Conservation (phyloP, 139 green algal genomes). For the Picocystis salinarum region DNA sequence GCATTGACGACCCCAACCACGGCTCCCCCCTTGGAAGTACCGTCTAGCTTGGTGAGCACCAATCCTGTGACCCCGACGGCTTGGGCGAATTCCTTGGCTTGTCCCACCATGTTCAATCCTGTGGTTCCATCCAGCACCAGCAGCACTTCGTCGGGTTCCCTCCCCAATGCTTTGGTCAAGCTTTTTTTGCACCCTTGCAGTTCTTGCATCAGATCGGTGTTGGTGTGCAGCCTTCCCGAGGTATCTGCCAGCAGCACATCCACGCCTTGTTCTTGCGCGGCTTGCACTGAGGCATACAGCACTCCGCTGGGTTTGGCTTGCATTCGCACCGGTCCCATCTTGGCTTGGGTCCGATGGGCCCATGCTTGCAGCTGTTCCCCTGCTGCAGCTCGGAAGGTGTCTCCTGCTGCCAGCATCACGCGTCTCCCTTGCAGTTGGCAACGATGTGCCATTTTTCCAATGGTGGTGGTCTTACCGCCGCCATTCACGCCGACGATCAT, state of each 20-base stretch:
- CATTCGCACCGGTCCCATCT: constrained; percentile 25
- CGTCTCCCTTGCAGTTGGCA: not conserved
- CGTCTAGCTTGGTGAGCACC: constrained; percentile 95
- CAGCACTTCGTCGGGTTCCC: constrained; percentile 54
- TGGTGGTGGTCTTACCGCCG: constrained; percentile 89
- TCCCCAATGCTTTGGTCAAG: not conserved
- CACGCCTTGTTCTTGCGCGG: constrained; percentile 7
- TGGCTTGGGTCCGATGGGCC: constrained; percentile 39
- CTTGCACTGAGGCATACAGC: constrained; percentile 8
- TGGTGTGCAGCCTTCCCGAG: constrained; percentile 78
- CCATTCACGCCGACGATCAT: constrained; percentile 94
- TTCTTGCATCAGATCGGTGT: constrained; percentile 84
- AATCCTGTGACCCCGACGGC: constrained; percentile 64
- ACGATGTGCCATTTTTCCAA: constrained; percentile 26
- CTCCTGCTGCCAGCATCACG: constrained; percentile 74
- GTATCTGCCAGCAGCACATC: constrained; percentile 87
- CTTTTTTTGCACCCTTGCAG: constrained; percentile 14
- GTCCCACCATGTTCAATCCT: constrained; percentile 84
- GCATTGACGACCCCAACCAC: constrained; percentile 77
- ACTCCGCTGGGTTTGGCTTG: constrained; percentile 10
- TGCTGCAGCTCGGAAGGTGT: constrained; percentile 92
- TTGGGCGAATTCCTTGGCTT: constrained; percentile 78
- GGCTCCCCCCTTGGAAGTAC: constrained; percentile 61
- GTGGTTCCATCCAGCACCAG: constrained; percentile 96
- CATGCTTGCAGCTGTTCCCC: constrained; percentile 84